Conservation (phyloP, 176 grass and related monocot genomes). For the Bolboschoenus planiculmis region DNA sequence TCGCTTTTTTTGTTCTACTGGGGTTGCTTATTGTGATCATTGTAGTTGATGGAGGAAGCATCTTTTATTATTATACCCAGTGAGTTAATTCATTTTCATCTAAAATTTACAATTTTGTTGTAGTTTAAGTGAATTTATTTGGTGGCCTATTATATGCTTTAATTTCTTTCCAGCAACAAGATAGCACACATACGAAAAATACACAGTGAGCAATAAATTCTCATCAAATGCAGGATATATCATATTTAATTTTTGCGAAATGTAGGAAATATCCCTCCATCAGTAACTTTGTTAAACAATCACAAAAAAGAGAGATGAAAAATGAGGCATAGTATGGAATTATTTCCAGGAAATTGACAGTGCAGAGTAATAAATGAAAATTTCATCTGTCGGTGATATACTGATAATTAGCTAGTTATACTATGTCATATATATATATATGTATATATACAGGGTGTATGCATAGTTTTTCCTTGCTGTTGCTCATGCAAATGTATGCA, state of each 20-base stretch:
- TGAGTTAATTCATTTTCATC: constrained; percentile 29
- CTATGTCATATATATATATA: too few species aligned
- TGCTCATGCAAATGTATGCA: background rate
- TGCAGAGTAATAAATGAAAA: background rate
- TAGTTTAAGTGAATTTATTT: background rate
- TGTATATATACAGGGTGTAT: background rate
- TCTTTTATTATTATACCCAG: constrained; percentile 91
- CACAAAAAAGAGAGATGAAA: background rate
- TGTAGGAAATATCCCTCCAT: background rate
- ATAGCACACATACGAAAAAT: background rate
- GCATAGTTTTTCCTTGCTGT: background rate
- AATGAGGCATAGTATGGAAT: background rate
- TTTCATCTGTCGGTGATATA: background rate
- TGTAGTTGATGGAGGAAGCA: constrained; percentile 59
- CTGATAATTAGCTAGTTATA: background rate
- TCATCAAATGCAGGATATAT: background rate
- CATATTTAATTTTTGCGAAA: background rate
- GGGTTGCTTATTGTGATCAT: constrained; percentile 58
- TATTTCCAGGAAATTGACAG: background rate
- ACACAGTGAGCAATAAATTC: background rate
- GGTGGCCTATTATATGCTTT: background rate
- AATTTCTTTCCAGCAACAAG: background rate
- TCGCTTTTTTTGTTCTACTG: constrained; percentile 64
- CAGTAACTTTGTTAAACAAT: background rate
- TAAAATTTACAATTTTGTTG: background rate